Evolutionary conservation across 2,329 filamentous ascomycete species (phyloP), one percentile per base, ranked within the genome.

Genomic region (Botrytis sinoallii): DNA sequence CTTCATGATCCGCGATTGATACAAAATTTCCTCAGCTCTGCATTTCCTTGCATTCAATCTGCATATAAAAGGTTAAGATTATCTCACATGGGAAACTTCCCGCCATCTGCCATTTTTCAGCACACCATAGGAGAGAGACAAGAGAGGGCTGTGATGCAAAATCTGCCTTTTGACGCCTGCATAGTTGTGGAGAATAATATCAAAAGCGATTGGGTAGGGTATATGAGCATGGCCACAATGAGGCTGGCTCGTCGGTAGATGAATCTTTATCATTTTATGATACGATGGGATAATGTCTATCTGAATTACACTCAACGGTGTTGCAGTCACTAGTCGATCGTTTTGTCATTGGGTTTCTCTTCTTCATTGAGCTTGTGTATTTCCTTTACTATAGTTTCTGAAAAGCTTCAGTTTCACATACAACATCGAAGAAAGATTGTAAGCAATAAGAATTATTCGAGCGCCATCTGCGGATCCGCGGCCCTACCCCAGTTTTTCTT

Each of bases 151-250:
- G 66, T 48, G 55, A 10, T 69, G 25, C 44, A 42, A 68, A 57
- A 14, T 42, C 48, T 68, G 66, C 35, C 66, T 68, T 57, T 42
- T 57, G 48, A 68, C 66, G 42, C 66, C 66, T 68, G 66, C 66
- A 69, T 69, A 18, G 66, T 42, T 57, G 66, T 69, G 66, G 66
- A 69, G 48, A 69, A 57, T 20, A 32, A 20, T 12, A 16, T 20
- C 48, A 42, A n/a, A 42, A 55, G 25, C 46, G n/a, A 69, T 69
- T 69, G 66, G 66, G 66, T 38, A 32, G 57, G 48, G 10, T 48
- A 59, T 25, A 57, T 52, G 40, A 59, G 66, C 66, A 69, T 69
- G 66, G 48, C 66, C 66, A 69, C 66, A 69, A 57, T 69, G 66
- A 57, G 66, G 66, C 48, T 68, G 65, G 65, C 25, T 68, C 48